Percentiles rank a stretch among this genome's conserved stretches.
phyloP scores from a whole-genome alignment of 2,329 filamentous ascomycete species.

The Akanthomyces muscarius region DNA sequence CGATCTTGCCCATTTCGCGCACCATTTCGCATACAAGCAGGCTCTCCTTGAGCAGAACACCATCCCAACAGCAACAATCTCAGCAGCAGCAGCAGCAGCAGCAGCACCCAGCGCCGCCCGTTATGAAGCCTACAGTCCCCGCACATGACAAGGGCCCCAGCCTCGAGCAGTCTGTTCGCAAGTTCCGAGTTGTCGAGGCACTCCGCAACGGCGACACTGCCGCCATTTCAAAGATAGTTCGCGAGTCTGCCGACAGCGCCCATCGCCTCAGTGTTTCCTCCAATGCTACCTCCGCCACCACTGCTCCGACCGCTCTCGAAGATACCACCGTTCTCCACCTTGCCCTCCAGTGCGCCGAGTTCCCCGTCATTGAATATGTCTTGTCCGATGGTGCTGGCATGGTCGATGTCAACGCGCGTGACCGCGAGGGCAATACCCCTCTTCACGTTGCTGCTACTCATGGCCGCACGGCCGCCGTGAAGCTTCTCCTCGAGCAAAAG shows the following conservation, averaged over 20 bases:
- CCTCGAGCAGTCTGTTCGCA: slow-evolving; percentile 89
- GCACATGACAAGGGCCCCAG: slow-evolving; percentile 46
- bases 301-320: slow-evolving; percentile 51
- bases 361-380: slow-evolving; percentile 91
- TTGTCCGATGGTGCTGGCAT: slow-evolving; percentile 65
- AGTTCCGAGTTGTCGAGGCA: slow-evolving; percentile 92
- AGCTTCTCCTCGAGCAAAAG: slow-evolving; percentile 74
- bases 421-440: slow-evolving; percentile 91
- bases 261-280: slow-evolving; percentile 56
- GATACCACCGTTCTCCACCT: slow-evolving; percentile 91
- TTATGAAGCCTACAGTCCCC: slow-evolving; percentile 4
- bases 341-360: slow-evolving; percentile 91
- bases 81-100: slow-evolving; percentile 32
- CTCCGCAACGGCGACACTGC: slow-evolving; percentile 85
- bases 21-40: slow-evolving; percentile 40
- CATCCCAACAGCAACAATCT: slow-evolving; percentile 28
- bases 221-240: slow-evolving; percentile 81
- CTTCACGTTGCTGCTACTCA: slow-evolving; percentile 83
- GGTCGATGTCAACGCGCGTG: slow-evolving; percentile 82
- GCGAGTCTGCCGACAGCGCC: slow-evolving; percentile 55
- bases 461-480: slow-evolving; percentile 75
- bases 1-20: slow-evolving; percentile 34
- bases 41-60: slow-evolving; percentile 43
- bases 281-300: slow-evolving; percentile 39
- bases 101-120: slow-evolving; percentile 29